Evolutionary conservation across 306 rosid species (phyloP).

Genomic region (Ochetophila trinervis): DNA sequence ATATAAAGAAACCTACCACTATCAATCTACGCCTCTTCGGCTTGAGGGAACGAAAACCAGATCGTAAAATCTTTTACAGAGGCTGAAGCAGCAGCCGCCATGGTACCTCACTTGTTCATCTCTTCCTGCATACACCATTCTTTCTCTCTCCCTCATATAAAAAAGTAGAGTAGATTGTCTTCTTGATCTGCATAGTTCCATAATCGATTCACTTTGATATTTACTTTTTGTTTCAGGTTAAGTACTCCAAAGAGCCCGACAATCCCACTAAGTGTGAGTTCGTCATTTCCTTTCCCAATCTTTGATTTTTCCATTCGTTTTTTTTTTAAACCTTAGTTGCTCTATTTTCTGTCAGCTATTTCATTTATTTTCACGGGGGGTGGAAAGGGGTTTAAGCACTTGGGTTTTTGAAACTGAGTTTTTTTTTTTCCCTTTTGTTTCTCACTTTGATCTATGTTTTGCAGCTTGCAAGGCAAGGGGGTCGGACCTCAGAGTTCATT

Average conservation of each 20-base stretch:
- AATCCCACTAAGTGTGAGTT: constrained; percentile 75
- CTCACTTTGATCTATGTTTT: constrained; percentile 5
- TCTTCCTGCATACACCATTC: too few species aligned
- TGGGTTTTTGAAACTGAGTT: background rate
- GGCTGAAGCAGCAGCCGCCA: constrained; percentile 36
- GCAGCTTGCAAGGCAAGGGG: constrained; percentile 99
- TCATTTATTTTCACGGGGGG: too few species aligned
- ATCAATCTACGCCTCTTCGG: background rate
- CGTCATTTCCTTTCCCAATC: background rate
- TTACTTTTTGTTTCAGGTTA: constrained; percentile 50
- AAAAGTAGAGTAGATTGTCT: too few species aligned
- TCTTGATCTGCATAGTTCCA: background rate
- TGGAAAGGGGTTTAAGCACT: too few species aligned
- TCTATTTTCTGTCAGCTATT: too few species aligned
- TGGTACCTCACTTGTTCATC: constrained; percentile 37
- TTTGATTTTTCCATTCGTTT: background rate
- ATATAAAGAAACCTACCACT: constrained; percentile 7
- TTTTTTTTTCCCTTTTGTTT: background rate
- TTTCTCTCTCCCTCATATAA: background rate
- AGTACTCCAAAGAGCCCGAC: constrained; percentile 92
- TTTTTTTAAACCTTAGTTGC: background rate
- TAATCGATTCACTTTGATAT: background rate
- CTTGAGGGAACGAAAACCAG: background rate
- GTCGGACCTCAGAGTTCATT: constrained; percentile 84
- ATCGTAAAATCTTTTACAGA: background rate